Conservation (phyloP, 1,284 basidiomycete genomes). For the Boletus smithii region DNA sequence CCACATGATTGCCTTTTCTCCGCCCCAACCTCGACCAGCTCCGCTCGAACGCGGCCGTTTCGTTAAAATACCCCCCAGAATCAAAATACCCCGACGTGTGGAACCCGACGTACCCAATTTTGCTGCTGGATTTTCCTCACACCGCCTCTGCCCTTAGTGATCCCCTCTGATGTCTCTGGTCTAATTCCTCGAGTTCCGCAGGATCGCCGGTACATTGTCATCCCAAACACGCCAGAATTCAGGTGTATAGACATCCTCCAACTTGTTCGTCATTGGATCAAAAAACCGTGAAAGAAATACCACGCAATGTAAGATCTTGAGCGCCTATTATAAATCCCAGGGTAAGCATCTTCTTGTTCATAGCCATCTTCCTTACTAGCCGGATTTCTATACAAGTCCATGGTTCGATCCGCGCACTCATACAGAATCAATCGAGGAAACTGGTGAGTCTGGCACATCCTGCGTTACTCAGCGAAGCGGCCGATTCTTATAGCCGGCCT, state of each 20-base stretch:
- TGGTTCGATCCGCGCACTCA: too few species aligned
- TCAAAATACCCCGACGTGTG: not conserved
- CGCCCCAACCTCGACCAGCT: constrained; percentile 34
- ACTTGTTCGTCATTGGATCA: not conserved
- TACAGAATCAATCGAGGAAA: too few species aligned
- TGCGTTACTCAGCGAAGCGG: constrained; percentile 4
- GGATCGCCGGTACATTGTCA: not conserved
- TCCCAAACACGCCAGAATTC: not conserved
- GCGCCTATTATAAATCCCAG: not conserved
- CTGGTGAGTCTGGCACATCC: not conserved
- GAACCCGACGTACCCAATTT: not conserved
- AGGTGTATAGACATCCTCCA: too few species aligned
- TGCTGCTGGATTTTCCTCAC: constrained; percentile 5
- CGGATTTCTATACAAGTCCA: not conserved
- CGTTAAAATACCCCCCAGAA: too few species aligned
- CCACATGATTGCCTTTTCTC: constrained; percentile 30
- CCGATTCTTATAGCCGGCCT: not conserved
- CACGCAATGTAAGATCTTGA: not conserved
- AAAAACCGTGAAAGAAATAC: constrained; percentile 1
- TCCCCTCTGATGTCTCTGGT: not conserved
- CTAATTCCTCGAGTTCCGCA: not conserved
- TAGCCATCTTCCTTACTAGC: not conserved
- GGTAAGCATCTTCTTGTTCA: constrained; percentile 1
- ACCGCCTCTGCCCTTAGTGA: constrained; percentile 2
- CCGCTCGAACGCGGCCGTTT: constrained; percentile 31